Conservation (phyloP, 1,284 basidiomycete genomes). For the Schizopora paradoxa region DNA sequence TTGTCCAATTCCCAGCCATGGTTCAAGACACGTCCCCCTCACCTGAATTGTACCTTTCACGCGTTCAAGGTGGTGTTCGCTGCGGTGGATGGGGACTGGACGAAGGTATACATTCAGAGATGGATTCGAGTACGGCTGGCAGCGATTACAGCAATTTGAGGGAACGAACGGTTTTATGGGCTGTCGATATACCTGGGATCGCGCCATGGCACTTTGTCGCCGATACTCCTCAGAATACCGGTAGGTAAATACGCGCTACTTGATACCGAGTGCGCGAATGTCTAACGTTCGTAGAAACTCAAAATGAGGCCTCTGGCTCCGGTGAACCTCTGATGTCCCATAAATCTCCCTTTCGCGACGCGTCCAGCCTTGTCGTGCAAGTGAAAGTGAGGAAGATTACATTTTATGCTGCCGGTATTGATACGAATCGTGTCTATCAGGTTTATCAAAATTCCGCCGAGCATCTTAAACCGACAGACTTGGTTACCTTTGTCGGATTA, state of each 20-base stretch:
- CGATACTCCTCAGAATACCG: neutral
- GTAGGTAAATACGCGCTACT: conserved; percentile 31
- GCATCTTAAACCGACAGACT: conserved; percentile 49
- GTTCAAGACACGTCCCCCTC: conserved; percentile 75
- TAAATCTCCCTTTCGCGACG: conserved; percentile 57
- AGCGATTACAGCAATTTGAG: conserved; percentile 44
- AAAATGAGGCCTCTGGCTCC: neutral
- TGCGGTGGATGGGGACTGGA: conserved; percentile 66
- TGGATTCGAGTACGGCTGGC: neutral
- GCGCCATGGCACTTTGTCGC: conserved; percentile 38
- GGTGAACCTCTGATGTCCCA: conserved; percentile 35
- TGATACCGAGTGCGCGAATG: conserved; percentile 19
- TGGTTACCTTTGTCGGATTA: conserved; percentile 67
- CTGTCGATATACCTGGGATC: conserved; percentile 63
- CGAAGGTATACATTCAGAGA: neutral
- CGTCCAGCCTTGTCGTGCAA: conserved; percentile 56
- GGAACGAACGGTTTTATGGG: conserved; percentile 64
- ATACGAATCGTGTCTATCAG: conserved; percentile 28
- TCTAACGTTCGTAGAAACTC: no score
- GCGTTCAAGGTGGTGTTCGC: conserved; percentile 23
- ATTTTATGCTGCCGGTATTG: conserved; percentile 1
- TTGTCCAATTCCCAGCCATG: conserved; percentile 70
- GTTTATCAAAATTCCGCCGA: conserved; percentile 49
- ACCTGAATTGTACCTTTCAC: conserved; percentile 62
- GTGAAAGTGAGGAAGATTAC: conserved; percentile 49